Percentiles rank a stretch among this genome's conserved stretches.
These are phyloP conservation scores for Agapanthus africanus DNA, from an alignment of 106 monocot species.

Conservation along the genomic window DNA sequence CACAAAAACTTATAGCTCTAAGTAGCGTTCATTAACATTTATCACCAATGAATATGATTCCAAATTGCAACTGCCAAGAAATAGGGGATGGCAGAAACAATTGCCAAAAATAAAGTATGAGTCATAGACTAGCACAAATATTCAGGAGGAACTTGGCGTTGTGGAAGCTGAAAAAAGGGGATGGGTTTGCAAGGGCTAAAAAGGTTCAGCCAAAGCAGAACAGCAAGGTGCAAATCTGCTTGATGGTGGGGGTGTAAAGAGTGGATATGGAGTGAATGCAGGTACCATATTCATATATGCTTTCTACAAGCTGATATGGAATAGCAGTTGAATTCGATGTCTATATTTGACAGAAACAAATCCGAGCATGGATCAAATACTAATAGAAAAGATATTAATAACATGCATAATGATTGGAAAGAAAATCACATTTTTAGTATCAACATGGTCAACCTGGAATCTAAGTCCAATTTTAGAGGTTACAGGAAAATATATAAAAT, in stretches of 20 bases:
- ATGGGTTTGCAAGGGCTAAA: too few species aligned
- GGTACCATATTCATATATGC: too few species aligned
- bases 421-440: too few species aligned
- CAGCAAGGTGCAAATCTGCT: neutral
- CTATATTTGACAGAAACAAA: neutral
- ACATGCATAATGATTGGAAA: neutral
- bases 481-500: neutral
- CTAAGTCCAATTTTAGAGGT: neutral
- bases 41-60: neutral
- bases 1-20: neutral
- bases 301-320: too few species aligned
- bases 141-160: neutral
- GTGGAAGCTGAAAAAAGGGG: neutral
- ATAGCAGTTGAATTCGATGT: neutral
- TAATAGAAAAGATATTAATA: neutral
- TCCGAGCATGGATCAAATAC: neutral
- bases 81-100: too few species aligned
- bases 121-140: neutral
- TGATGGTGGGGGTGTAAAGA: neutral
- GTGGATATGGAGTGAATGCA: neutral
- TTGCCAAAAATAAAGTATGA: neutral
- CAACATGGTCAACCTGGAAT: neutral
- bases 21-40: neutral
- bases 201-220: too few species aligned
- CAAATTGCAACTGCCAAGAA: neutral